Evolutionary conservation across 805 yeast genomes (phyloP), one percentile per base, ranked within the genome.

Genomic region (Metschnikowia kofuensis): DNA sequence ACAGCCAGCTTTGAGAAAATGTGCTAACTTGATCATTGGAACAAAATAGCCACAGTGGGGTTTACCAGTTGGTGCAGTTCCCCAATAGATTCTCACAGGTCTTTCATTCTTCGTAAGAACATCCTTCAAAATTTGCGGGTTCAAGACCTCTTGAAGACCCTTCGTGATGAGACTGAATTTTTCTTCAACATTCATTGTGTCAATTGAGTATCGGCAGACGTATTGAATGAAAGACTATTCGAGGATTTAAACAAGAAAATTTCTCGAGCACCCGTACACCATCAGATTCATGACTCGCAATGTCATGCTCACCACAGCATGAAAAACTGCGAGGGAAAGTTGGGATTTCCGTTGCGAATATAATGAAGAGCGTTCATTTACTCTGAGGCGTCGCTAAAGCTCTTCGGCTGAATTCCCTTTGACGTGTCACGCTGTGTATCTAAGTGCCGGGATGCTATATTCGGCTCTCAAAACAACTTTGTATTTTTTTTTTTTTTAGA

Each of bases 41-140:
- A 94, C 99, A 64, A 94, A 89, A 78, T 94, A 94, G 45, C 98
- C 99, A 75, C 97, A 91, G 72, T 94, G 99, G 40, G 98, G 97
- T 70, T 82, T 88, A 45, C 99, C 99, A 5, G 99, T 94, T 52
- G 99, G 98, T 7, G 99, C 99, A 16, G 98, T 91, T 58, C 99
- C 99, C 98, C 97, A 94, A 82, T 94, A 94, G 63, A 94, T 72
- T 62, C 83, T 87, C 57, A 95, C 69, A 12, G 94, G 88, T 60
- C 96, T 83, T 60, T 89, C 82, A 62, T 89, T 86, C 47, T 79
- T 84, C 64, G 87, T 94, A 52, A 91, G 74, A 32, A 89, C 82
- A 63, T 89, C 80, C 64, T 87, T 87, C 69, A 92, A 88, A 69
- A 90, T 89, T 68, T 87, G 91, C 36, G 82, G 85, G 67, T 92